phyloP scores from a whole-genome alignment of 1,284 basidiomycete genomes.

The Melanopsichium pennsylvanicum region DNA sequence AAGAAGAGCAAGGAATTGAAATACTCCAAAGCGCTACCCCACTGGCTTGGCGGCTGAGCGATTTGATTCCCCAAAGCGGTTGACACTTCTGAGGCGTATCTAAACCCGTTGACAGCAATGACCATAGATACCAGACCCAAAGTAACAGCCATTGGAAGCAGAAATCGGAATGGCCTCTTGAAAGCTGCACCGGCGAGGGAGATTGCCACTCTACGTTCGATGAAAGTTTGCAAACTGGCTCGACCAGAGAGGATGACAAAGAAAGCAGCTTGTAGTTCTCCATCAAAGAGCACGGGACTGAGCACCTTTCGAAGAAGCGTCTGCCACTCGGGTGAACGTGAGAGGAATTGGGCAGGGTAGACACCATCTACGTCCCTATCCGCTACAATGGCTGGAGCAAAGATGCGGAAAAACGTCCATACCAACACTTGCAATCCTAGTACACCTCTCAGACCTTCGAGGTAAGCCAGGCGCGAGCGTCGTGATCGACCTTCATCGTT shows the following conservation, averaged over 20 bases:
- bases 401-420: slow-evolving; percentile 55
- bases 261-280: slow-evolving; percentile 44
- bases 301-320: slow-evolving; percentile 45
- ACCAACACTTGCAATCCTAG: slow-evolving; percentile 49
- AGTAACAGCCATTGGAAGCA: slow-evolving; percentile 44
- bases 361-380: slow-evolving; percentile 43
- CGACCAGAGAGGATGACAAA: slow-evolving; percentile 52
- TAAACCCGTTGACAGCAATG: slow-evolving; percentile 40
- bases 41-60: slow-evolving; percentile 38
- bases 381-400: slow-evolving; percentile 51
- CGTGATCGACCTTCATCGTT: slow-evolving; percentile 40
- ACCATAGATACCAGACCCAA: slow-evolving; percentile 42
- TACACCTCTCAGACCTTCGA: slow-evolving; percentile 49
- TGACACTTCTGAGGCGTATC: slow-evolving; percentile 23
- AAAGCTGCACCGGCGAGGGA: slow-evolving; percentile 48
- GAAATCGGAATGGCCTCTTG: slow-evolving; percentile 50
- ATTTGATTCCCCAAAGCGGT: slow-evolving; percentile 26
- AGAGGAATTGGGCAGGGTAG: slow-evolving; percentile 38
- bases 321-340: slow-evolving; percentile 33
- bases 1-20: slow-evolving; percentile 48
- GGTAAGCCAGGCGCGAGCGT: slow-evolving; percentile 12
- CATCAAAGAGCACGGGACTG: slow-evolving; percentile 49
- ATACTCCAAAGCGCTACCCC: slow-evolving; percentile 38
- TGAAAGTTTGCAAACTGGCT: slow-evolving; percentile 42
- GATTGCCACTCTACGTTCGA: slow-evolving; percentile 43